Evolutionary conservation across 768 basidiomycete genomes (phyloP).

Genomic region (Leucocoprinus birnbaumii): DNA sequence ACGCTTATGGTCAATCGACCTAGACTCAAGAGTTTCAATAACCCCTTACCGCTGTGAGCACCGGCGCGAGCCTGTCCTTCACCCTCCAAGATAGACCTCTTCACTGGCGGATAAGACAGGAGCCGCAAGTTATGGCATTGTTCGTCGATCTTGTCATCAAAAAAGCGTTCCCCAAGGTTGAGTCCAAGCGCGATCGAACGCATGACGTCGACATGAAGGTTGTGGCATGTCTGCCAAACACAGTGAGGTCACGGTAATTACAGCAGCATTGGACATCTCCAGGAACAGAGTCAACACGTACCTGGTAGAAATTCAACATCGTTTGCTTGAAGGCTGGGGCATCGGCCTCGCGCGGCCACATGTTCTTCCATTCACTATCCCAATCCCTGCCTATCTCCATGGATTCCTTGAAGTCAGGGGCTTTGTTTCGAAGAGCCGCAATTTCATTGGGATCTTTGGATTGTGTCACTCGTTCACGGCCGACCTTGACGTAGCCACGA

Average conservation of each 20-base stretch:
- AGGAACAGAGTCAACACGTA: constrained; percentile 19
- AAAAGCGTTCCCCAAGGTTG: constrained; percentile 68
- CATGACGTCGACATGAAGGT: constrained; percentile 76
- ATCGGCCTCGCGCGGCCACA: constrained; percentile 68
- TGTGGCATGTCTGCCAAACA: constrained; percentile 60
- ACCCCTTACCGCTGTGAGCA: constrained; percentile 64
- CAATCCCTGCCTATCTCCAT: constrained; percentile 91
- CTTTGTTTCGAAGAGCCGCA: constrained; percentile 63
- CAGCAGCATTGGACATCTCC: not conserved
- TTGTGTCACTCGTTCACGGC: constrained; percentile 81
- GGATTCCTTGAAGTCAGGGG: constrained; percentile 81
- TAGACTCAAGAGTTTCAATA: constrained; percentile 6
- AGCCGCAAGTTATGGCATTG: constrained; percentile 82
- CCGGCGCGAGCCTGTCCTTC: constrained; percentile 81
- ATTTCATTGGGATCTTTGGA: constrained; percentile 71
- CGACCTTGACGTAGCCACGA: constrained; percentile 78
- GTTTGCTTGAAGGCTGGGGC: constrained; percentile 67
- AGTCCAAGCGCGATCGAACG: constrained; percentile 83
- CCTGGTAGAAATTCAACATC: constrained; percentile 77
- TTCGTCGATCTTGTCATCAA: constrained; percentile 71
- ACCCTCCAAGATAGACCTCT: constrained; percentile 47
- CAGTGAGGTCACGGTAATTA: constrained; percentile 1
- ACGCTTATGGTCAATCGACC: not conserved
- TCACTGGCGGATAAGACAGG: constrained; percentile 79
- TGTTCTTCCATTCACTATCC: constrained; percentile 74